These are phyloP conservation scores for Fistulina hepatica DNA, from an alignment of 1,284 basidiomycete genomes.

Conservation along the genomic window DNA sequence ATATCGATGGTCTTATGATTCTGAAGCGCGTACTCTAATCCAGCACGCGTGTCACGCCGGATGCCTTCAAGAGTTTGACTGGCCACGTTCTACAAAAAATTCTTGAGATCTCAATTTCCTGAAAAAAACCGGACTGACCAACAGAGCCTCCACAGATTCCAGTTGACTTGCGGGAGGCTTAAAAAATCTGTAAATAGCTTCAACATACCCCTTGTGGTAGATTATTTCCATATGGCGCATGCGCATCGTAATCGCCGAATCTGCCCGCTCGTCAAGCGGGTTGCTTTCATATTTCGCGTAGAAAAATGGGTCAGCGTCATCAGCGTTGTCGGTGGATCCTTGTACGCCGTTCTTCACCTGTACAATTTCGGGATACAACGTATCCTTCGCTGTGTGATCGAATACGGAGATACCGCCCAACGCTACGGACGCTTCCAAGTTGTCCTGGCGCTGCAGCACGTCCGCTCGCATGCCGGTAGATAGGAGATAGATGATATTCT, in stretches of 20 bases:
- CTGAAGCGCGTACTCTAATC: conserved; percentile 88
- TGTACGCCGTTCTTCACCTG: conserved; percentile 57
- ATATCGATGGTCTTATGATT: conserved; percentile 94
- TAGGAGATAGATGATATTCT: conserved; percentile 79
- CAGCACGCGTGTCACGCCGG: conserved; percentile 90
- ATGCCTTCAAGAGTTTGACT: conserved; percentile 92
- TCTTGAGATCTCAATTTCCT: conserved; percentile 8
- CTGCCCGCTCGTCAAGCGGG: conserved; percentile 88
- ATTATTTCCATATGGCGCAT: conserved; percentile 98
- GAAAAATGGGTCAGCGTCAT: conserved; percentile 72
- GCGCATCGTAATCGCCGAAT: conserved; percentile 81
- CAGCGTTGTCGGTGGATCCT: conserved; percentile 8
- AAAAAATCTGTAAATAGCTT: conserved; percentile 89
- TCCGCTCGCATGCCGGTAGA: conserved; percentile 87
- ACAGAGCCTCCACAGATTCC: conserved; percentile 85
- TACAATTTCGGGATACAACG: conserved; percentile 88
- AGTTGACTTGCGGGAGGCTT: conserved; percentile 92
- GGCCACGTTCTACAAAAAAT: conserved; percentile 64
- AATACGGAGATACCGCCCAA: conserved; percentile 85
- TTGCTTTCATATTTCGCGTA: conserved; percentile 88
- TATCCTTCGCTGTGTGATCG: conserved; percentile 80
- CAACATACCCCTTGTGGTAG: conserved; percentile 91
- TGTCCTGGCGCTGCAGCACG: conserved; percentile 79
- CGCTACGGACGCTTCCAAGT: conserved; percentile 70
- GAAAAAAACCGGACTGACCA: conserved; percentile 37